Conservation (phyloP, 306 rosid genomes). For the Lathyrus sativus region DNA sequence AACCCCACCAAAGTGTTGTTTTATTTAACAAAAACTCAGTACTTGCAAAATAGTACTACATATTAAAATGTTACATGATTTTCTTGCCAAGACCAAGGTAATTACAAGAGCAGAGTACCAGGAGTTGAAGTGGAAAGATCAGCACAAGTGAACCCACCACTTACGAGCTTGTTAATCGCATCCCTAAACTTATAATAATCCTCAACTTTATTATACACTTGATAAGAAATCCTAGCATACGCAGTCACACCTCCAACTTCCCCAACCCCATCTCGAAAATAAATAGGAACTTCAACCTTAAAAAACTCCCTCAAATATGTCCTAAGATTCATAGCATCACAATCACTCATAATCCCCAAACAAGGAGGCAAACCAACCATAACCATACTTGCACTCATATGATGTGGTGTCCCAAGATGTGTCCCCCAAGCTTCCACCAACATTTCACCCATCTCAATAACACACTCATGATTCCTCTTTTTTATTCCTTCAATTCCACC, state of each 20-base stretch:
- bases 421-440: conserved; percentile 82
- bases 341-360: conserved; percentile 66
- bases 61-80: no score
- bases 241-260: conserved; percentile 62
- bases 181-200: conserved; percentile 83
- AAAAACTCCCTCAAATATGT: conserved; percentile 68
- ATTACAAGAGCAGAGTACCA: not conserved
- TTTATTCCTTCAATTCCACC: conserved; percentile 90
- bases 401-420: conserved; percentile 71
- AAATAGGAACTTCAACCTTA: conserved; percentile 80
- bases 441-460: conserved; percentile 88
- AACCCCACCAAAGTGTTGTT: not conserved
- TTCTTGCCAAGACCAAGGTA: no score
- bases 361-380: conserved; percentile 87
- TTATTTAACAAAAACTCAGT: not conserved
- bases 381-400: conserved; percentile 89
- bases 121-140: conserved; percentile 42
- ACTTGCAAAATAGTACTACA: not conserved
- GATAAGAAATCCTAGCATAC: conserved; percentile 89
- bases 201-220: conserved; percentile 76
- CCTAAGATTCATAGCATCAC: conserved; percentile 65
- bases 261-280: conserved; percentile 58
- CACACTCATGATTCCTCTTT: conserved; percentile 81
- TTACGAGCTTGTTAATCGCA: conserved; percentile 66
- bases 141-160: conserved; percentile 62